phyloP scores from a whole-genome alignment of 768 basidiomycete genomes.

The Psilocybe sp. region DNA sequence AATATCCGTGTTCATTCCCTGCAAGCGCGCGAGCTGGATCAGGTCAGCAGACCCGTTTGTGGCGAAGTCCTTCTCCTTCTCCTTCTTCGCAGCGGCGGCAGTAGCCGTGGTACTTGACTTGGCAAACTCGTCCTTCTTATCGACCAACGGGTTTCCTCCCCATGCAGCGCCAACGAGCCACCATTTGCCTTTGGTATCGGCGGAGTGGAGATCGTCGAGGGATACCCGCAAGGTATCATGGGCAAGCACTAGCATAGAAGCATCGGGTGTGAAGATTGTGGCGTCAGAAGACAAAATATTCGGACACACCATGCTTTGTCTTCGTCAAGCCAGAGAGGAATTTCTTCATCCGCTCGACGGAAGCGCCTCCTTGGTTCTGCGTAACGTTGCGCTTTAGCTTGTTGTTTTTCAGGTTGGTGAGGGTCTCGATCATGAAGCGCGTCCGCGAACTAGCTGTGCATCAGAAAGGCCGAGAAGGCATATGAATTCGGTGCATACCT shows the following conservation, averaged over 20 bases:
- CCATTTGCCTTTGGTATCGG: conserved; percentile 92
- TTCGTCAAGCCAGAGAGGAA: conserved; percentile 75
- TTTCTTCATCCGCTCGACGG: conserved; percentile 86
- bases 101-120: conserved; percentile 5
- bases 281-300: background rate
- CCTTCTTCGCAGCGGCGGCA: conserved; percentile 15
- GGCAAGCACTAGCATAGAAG: conserved; percentile 55
- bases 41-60: conserved; percentile 37
- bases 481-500: conserved; percentile 37
- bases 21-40: conserved; percentile 80
- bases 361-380: conserved; percentile 70
- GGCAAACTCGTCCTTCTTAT: conserved; percentile 46
- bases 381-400: conserved; percentile 64
- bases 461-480: background rate
- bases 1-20: conserved; percentile 99
- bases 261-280: background rate
- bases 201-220: conserved; percentile 78
- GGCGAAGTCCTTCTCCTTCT: conserved; percentile 25
- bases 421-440: conserved; percentile 93
- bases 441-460: conserved; percentile 68
- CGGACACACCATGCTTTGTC: conserved; percentile 61
- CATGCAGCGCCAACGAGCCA: conserved; percentile 98
- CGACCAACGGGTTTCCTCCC: conserved; percentile 87
- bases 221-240: conserved; percentile 87
- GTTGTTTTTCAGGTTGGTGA: conserved; percentile 91